Conservation (phyloP, 2,329 filamentous ascomycete species). For the Hypoxylon sp. region DNA sequence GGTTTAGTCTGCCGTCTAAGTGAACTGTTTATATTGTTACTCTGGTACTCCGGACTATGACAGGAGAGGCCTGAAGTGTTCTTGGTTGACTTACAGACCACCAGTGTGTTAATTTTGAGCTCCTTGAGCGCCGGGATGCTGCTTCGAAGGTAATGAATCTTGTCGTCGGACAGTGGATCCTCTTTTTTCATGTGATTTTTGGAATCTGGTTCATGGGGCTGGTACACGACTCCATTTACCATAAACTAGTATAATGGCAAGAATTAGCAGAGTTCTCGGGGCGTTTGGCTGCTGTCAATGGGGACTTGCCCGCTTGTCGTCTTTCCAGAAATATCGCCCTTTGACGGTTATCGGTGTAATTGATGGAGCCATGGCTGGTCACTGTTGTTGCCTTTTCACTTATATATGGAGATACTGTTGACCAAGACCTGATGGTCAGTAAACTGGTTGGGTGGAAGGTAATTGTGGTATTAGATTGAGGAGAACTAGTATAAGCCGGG, state of each 20-base stretch:
- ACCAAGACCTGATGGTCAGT: background rate
- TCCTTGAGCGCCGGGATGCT: constrained; percentile 46
- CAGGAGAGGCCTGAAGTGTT: background rate
- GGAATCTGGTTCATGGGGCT: constrained; percentile 1
- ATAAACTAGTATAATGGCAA: constrained; percentile 39
- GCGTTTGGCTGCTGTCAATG: background rate
- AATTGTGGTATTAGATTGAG: background rate
- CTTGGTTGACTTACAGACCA: constrained; percentile 41
- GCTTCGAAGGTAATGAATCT: constrained; percentile 40
- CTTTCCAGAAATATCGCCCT: constrained; percentile 45
- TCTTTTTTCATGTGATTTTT: background rate
- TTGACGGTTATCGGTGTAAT: constrained; percentile 36
- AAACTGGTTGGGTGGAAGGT: background rate
- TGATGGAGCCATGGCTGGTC: constrained; percentile 29
- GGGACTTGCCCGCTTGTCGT: constrained; percentile 38
- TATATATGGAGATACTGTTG: constrained; percentile 2
- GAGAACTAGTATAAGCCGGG: background rate
- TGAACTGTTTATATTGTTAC: constrained; percentile 25
- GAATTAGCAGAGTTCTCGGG: background rate
- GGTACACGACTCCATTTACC: constrained; percentile 45
- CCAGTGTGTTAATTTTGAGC: constrained; percentile 47
- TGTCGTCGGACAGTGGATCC: constrained; percentile 42
- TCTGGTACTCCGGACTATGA: background rate
- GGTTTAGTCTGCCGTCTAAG: constrained; percentile 39
- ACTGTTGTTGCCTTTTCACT: background rate